A percentile compares a stretch with the other conserved stretches of the same genome.
These are phyloP conservation scores for Samsoniella hepiali DNA, from an alignment of 2,329 filamentous ascomycete species.

Conservation along the genomic window DNA sequence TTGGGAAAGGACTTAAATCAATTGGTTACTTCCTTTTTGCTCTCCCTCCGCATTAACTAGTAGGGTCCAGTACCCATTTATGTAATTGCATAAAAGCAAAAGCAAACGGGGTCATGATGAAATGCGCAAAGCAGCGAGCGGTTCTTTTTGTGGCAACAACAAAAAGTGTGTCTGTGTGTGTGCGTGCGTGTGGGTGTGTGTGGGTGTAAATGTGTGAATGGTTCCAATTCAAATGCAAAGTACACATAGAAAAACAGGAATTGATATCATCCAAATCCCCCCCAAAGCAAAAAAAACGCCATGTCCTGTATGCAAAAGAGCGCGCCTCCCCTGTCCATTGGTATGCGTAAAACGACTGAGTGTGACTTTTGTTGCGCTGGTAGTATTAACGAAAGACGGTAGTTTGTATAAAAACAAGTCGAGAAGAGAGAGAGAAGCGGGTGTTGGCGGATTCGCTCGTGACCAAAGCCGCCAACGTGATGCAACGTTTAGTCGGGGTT, in stretches of 20 bases:
- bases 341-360: conserved; percentile 15
- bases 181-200: no score
- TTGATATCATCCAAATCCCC: not conserved
- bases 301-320: conserved; percentile 16
- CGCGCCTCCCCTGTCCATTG: conserved; percentile 8
- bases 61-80: not conserved
- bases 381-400: conserved; percentile 14
- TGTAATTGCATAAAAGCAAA: not conserved
- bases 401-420: conserved; percentile 7
- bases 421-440: not conserved
- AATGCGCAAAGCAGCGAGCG: not conserved
- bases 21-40: not conserved
- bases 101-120: not conserved
- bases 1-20: not conserved
- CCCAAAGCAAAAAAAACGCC: conserved; percentile 2
- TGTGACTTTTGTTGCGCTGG: conserved; percentile 8
- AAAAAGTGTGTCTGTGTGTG: not conserved
- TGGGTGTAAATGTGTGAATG: no score
- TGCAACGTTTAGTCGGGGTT: conserved; percentile 65
- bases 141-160: conserved; percentile 1
- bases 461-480: not conserved
- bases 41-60: not conserved
- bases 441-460: not conserved
- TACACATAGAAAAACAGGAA: not conserved
- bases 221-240: conserved; percentile 4